A percentile compares a stretch with the other conserved stretches of the same genome.
Conservation (phyloP, 306 rosid species). For the Arachis hypogaea region DNA sequence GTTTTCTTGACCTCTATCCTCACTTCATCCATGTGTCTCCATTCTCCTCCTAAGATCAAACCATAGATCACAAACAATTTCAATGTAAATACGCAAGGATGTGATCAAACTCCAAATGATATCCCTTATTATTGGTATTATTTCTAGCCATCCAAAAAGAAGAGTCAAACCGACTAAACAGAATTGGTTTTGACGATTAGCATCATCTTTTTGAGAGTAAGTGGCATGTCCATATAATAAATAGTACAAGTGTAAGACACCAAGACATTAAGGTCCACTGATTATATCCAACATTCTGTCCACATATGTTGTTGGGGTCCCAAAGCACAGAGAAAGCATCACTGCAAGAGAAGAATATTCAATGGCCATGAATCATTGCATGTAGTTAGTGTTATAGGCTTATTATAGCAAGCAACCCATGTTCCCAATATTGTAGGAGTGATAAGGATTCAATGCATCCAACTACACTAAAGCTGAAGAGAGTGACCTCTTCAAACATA, state of each 20-base stretch:
- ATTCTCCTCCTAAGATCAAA: not conserved
- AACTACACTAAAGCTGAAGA: not conserved
- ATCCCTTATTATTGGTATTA: not conserved
- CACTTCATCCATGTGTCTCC: not conserved
- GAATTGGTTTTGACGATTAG: not conserved
- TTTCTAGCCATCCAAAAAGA: conserved; percentile 3
- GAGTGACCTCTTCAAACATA: not conserved
- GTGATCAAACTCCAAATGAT: not conserved
- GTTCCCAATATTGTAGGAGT: not conserved
- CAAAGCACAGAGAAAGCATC: not conserved
- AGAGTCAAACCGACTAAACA: not conserved
- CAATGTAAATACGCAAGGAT: conserved; percentile 5
- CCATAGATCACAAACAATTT: not conserved
- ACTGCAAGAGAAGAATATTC: not conserved
- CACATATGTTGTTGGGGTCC: conserved; percentile 4
- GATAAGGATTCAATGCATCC: conserved; percentile 23
- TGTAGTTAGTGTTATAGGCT: too few species aligned
- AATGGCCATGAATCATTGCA: too few species aligned
- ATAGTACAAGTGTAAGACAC: not conserved
- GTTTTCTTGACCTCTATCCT: not conserved
- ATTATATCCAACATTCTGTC: conserved; percentile 5
- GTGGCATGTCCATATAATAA: conserved; percentile 24
- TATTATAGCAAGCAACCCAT: not conserved
- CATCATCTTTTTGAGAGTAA: conserved; percentile 25
- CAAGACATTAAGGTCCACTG: conserved; percentile 16